Conservation (phyloP, 305 asterid genomes). For the Rubia peregrina region DNA sequence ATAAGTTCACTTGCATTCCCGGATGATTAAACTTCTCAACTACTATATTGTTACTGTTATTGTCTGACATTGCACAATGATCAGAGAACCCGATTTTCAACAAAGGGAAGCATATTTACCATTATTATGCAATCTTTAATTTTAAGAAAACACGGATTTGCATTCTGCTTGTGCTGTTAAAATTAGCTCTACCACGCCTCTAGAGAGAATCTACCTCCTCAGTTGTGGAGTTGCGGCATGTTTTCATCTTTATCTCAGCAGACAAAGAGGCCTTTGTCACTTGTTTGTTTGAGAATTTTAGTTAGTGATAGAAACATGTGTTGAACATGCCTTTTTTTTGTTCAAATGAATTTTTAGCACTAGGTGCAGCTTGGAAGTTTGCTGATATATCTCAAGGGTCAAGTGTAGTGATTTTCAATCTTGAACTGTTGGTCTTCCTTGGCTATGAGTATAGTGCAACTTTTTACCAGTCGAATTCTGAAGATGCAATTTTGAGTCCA, state of each 20-base stretch:
- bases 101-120: slow-evolving; percentile 70
- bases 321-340: neutral
- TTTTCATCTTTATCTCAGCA: no score
- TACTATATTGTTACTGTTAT: no score
- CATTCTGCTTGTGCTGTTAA: slow-evolving; percentile 95
- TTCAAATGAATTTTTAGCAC: slow-evolving; percentile 35
- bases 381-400: slow-evolving; percentile 83
- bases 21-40: neutral
- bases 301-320: neutral
- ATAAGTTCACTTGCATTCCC: neutral
- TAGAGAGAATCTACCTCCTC: slow-evolving; percentile 87
- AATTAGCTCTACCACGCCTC: slow-evolving; percentile 64
- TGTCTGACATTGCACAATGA: slow-evolving; percentile 97
- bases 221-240: slow-evolving; percentile 99
- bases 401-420: slow-evolving; percentile 76
- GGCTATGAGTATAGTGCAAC: slow-evolving; percentile 45
- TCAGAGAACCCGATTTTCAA: slow-evolving; percentile 66
- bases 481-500: neutral
- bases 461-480: neutral
- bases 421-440: slow-evolving; percentile 94
- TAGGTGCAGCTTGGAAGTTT: slow-evolving; percentile 98
- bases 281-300: neutral
- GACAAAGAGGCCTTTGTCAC: no score
- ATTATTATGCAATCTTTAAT: slow-evolving; percentile 93
- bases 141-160: slow-evolving; percentile 86